Base-by-base conservation (phyloP, 1,284 basidiomycete genomes). In the Schizophyllum amplum region DNA sequence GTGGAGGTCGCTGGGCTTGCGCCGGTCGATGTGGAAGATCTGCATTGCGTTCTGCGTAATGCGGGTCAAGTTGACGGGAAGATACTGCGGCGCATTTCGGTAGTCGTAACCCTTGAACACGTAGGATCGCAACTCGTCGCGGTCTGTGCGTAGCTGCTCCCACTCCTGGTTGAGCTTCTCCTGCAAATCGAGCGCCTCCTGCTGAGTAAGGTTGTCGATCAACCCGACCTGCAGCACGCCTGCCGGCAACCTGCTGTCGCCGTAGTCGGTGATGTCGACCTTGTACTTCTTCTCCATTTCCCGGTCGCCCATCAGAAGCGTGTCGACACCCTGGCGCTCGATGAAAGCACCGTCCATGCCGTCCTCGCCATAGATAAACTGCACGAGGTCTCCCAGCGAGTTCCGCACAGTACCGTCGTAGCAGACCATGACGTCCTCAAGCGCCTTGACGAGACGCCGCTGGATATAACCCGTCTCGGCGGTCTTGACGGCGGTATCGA, bases 401-500 rank as follows among this genome's bases (percentile, higher is more conserved):
- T 99, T 99, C 56, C 96, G 86, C 21, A 99, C 96, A 0, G 97
- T 99, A 24, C 96, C 95, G 64, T 99, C 97, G 68, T 99, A 99
- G 69, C 90, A 90, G 47, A 98, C 95, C 83, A 92, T 93, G 47
- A 99, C 88, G 63, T 99, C 97, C 71, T 99, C 97, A 65, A 99
- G 77, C 1, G 96, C 97, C 75, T 99, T 99, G 66, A 99, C 95
- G 61, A 99, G 78, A 63, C 96, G 91, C 67, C 96, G 91, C 72
- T 99, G 97, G 66, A 99, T 99, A 72, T 99, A 99, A 66, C 97
- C 97, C 0, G 97, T 99, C 75, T 99, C 97, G 52, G 97, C 97
- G 5, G 97, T 99, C 78, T 99, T 99, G 73, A 99, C 95, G 25
- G 97, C 97, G 1, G 97, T 99, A 81, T 99, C 97, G 66, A 99